phyloP scores from a whole-genome alignment of 2,329 filamentous ascomycete species.

The Colletotrichum camelliae region DNA sequence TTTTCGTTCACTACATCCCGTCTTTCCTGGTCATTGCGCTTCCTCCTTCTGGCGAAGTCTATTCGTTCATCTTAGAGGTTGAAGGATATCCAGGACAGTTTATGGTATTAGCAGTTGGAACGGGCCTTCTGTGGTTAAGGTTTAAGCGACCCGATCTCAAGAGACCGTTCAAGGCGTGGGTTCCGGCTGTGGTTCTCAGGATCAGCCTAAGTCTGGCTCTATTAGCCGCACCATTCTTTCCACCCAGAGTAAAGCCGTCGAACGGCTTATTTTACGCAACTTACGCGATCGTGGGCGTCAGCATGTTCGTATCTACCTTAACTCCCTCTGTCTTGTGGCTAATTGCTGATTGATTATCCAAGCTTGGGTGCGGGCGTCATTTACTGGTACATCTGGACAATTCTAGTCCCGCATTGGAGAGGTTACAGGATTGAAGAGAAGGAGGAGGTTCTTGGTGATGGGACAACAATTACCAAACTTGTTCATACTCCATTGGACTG shows the following conservation, averaged over 20 bases:
- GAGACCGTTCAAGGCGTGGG: conserved; percentile 70
- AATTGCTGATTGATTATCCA: background rate
- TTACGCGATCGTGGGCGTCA: conserved; percentile 57
- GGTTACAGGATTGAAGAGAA: conserved; percentile 69
- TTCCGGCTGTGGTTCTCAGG: conserved; percentile 61
- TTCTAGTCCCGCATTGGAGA: conserved; percentile 62
- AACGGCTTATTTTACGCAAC: conserved; percentile 58
- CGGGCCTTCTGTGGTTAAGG: conserved; percentile 67
- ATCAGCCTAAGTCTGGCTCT: conserved; percentile 59
- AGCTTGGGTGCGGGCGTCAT: conserved; percentile 63
- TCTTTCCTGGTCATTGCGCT: conserved; percentile 70
- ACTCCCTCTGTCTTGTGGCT: background rate
- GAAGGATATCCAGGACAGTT: conserved; percentile 72
- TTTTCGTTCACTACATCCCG: conserved; percentile 72
- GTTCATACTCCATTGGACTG: conserved; percentile 28
- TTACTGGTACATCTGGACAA: conserved; percentile 75
- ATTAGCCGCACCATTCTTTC: conserved; percentile 67
- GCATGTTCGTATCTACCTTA: conserved; percentile 49
- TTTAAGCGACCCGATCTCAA: conserved; percentile 62
- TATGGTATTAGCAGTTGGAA: conserved; percentile 59
- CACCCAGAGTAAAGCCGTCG: conserved; percentile 52
- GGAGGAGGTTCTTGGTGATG: conserved; percentile 65
- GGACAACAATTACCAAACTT: conserved; percentile 69
- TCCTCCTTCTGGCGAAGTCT: conserved; percentile 69
- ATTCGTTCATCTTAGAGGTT: conserved; percentile 76